A percentile compares a stretch with the other conserved stretches of the same genome.
phyloP scores from a whole-genome alignment of 1,284 basidiomycete species.

The Ustilago xerochloae region DNA sequence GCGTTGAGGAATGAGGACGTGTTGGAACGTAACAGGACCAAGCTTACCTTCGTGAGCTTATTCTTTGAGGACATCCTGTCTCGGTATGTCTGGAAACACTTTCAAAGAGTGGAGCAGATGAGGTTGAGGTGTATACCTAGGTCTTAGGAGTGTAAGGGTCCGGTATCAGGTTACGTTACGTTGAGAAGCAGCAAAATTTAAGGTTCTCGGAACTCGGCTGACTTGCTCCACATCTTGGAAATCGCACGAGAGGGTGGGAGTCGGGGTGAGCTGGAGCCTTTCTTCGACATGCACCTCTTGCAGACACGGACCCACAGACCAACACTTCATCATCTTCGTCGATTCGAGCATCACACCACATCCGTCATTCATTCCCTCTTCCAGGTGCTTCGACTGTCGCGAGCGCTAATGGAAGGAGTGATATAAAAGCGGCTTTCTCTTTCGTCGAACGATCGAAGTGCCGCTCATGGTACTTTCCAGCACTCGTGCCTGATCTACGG shows the following conservation, averaged over 20 bases:
- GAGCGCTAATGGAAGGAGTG: background rate
- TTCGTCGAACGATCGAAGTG: background rate
- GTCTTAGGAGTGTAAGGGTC: background rate
- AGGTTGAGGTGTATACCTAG: no score
- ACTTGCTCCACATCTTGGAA: conserved; percentile 24
- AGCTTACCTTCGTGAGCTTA: conserved; percentile 22
- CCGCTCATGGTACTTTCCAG: conserved; percentile 11
- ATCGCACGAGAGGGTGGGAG: conserved; percentile 36
- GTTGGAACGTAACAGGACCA: background rate
- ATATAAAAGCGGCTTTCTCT: background rate
- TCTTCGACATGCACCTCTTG: background rate
- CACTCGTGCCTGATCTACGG: conserved; percentile 12
- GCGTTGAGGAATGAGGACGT: background rate
- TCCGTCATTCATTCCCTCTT: background rate
- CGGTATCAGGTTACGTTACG: background rate
- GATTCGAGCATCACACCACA: background rate
- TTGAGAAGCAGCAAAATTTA: conserved; percentile 7
- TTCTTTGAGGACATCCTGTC: conserved; percentile 21
- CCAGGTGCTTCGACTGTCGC: background rate
- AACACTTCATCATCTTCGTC: conserved; percentile 14
- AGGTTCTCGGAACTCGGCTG: conserved; percentile 22
- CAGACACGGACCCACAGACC: conserved; percentile 15
- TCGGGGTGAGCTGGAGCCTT: conserved; percentile 39
- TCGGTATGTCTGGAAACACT: background rate
- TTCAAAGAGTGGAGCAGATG: no score